Base-by-base conservation (phyloP, 2,329 filamentous ascomycete genomes). In the Xylariaceae sp. region DNA sequence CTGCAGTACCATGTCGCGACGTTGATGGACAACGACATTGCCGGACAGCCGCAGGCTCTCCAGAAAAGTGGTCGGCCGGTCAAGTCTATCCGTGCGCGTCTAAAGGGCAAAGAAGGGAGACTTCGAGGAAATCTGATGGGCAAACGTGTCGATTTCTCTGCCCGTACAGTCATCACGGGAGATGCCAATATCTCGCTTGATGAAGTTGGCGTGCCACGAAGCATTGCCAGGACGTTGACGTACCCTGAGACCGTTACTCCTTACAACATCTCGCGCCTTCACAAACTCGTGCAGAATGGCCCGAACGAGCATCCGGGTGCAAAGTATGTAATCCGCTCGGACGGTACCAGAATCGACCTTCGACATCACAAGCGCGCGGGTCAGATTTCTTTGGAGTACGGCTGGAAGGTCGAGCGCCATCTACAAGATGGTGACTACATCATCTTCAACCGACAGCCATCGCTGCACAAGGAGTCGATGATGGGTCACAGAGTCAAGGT, bases 21-120 rank as follows among this genome's bases (percentile, higher is more conserved):
- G 1, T 94, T 95, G 63, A 98, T 99, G 93, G 92, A 98, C 63
- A 99, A 98, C 52, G 90, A 98, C 58, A 95, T 96, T 61, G 92
- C 93, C 43, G 89, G 90, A 31, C 81, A 93, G 50, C 92, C 92
- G 3, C 88, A 92, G 50, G 90, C 92, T 3, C 70, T 96, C 54
- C 93, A 98, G 56, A 98, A 98, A 70, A 94, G 88, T 36, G 93
- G 93, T 30, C 80, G 93, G 54, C 89, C 93, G 1, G 83, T 98
- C 47, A 98, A 98, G 67, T 88, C 92, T 12, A 94, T 98, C 46
- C 85, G 93, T 51, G 88, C 88, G 40, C 89, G 92, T 63, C 72
- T 99, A 58, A 99, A 99, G 78, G 93, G 93, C 43, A 99, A 99
- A 65, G 92, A 99, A 58, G 92, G 92, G 49, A 88, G 92, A 71